Evolutionary conservation across 23 red algal genomes (phyloP).

Genomic region (Gracilaria caudata): DNA sequence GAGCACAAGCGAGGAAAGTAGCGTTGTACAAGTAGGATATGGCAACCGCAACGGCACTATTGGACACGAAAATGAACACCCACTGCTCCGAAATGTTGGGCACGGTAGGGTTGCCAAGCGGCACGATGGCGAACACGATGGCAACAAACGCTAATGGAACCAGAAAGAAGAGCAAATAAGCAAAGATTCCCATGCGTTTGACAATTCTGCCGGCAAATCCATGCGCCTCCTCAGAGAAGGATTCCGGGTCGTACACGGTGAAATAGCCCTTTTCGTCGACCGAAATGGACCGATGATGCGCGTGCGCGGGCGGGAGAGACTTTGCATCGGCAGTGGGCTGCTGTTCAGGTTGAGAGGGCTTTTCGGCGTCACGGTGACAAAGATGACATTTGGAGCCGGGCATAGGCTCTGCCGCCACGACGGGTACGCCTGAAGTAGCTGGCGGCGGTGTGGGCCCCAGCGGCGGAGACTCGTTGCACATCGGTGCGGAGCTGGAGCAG

Average conservation of each 20-base stretch:
- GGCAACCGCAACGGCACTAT: constrained; percentile 38
- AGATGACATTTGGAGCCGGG: not conserved
- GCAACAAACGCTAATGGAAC: constrained; percentile 65
- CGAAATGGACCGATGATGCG: not conserved
- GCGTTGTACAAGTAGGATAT: constrained; percentile 77
- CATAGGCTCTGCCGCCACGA: not conserved
- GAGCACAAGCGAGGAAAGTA: constrained; percentile 48
- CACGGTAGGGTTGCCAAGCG: constrained; percentile 56
- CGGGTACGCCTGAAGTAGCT: not conserved
- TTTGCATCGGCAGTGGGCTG: not conserved
- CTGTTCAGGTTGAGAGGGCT: not conserved
- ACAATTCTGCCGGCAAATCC: constrained; percentile 56
- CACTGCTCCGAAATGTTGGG: constrained; percentile 52
- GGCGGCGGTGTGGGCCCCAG: not conserved
- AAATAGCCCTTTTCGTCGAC: constrained; percentile 32
- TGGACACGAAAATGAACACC: constrained; percentile 77
- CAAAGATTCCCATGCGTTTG: constrained; percentile 55
- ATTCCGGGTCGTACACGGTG: constrained; percentile 27
- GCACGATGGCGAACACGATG: constrained; percentile 69
- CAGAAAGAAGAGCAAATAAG: constrained; percentile 64
- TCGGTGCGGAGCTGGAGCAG: not conserved
- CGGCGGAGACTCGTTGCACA: constrained; percentile 1
- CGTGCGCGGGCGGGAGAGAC: not conserved
- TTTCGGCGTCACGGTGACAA: not conserved
- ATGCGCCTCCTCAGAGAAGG: constrained; percentile 43